Evolutionary conservation across 805 yeast genomes (phyloP).

Genomic region (Candida dajiaensis): DNA sequence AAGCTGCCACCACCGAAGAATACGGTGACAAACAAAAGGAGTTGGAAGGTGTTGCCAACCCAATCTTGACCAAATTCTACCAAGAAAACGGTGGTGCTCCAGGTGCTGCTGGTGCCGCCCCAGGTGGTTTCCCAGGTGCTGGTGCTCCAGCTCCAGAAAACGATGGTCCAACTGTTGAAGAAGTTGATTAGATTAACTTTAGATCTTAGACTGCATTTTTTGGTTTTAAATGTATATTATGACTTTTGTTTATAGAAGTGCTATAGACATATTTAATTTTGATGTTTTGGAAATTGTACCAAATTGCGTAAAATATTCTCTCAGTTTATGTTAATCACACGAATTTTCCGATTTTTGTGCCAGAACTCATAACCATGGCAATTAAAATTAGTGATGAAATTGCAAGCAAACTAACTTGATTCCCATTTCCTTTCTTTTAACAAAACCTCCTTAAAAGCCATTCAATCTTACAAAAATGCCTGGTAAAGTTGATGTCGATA

Average conservation of each 20-base stretch:
- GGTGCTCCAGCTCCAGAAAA: slow-evolving; percentile 42
- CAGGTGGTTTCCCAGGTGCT: slow-evolving; percentile 51
- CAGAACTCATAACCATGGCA: background rate
- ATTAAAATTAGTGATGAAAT: background rate
- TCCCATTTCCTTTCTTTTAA: background rate
- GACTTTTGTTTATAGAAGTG: background rate
- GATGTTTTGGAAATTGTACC: background rate
- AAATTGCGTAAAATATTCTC: too few species aligned
- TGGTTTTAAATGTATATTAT: background rate
- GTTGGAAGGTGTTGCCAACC: slow-evolving; percentile 91
- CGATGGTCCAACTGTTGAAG: slow-evolving; percentile 70
- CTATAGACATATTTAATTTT: background rate
- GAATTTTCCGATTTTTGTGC: background rate
- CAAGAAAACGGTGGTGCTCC: slow-evolving; percentile 89
- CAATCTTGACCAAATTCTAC: slow-evolving; percentile 95
- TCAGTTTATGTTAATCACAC: too few species aligned
- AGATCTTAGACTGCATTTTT: background rate
- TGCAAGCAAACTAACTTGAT: background rate
- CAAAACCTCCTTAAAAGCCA: background rate
- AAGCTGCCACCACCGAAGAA: slow-evolving; percentile 90
- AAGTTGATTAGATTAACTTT: slow-evolving; percentile 50
- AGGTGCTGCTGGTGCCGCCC: slow-evolving; percentile 49
- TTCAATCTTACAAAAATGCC: background rate
- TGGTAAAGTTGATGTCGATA: background rate
- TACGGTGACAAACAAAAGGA: slow-evolving; percentile 91